Evolutionary conservation across 805 yeast species (phyloP), one percentile per base, ranked within the genome.

Genomic region (Nematodospora valgi): DNA sequence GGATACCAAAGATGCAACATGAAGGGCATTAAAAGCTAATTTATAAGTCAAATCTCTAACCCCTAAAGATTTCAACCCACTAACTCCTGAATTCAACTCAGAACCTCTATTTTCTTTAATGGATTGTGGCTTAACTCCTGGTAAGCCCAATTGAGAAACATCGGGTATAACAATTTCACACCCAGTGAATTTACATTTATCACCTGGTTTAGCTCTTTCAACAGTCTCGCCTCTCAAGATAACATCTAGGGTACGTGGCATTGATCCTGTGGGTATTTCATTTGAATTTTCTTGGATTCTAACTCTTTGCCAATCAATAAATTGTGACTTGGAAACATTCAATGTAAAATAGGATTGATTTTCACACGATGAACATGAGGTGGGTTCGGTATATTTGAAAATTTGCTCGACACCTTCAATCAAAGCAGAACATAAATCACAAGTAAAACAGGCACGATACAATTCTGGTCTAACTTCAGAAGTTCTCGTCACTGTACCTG

Each of bases 141-240:
- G 98, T 23, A 93, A 67, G 4, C 97, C 96, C 35, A 91, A 69
- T 62, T 93, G 98, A 2, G 95, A 70, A 5, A 93, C 84, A 59
- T 91, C 98, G 1, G 98, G 98, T 14, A 91, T 78, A 6, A 89
- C 98, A 40, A 93, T 87, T 54, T 88, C 93, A 1, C 95, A 82
- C 30, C 98, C 98, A 0, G 95, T 86, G 58, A 93, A 88, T 46
- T 79, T 78, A 63, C 96, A 86, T 56, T 86, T 84, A 60, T 91
- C 98, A 46, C 98, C 98, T 1, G 98, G 97, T 59, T 91, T 93
- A 3, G 97, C 97, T 46, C 88, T 73, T 55, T 91, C 98, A 6
- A 93, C 98, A 35, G 87, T 73, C 47, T 91, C 97, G 34, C 98
- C 98, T 49, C 98, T 73, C 39, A 91, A 63, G 34, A 91, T 84